Percentiles rank a stretch among this genome's conserved stretches.
Evolutionary conservation across 129 eudicot genomes (phyloP).

Genomic region (Ambrosia artemisiifolia): DNA sequence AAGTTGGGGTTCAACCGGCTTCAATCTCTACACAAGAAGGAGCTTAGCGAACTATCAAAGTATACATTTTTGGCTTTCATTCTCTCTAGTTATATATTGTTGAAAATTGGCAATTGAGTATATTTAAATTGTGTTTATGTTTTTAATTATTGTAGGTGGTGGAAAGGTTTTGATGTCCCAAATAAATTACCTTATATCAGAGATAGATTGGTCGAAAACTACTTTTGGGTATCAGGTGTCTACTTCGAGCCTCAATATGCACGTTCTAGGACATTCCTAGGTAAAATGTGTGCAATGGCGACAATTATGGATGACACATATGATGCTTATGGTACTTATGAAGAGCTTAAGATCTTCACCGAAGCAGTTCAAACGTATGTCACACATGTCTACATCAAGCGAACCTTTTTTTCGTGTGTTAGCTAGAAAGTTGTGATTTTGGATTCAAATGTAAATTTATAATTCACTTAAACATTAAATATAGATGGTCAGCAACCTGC

Average conservation of each 20-base stretch:
- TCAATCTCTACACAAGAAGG: background rate
- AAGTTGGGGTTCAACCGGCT: constrained; percentile 3
- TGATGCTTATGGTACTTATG: background rate
- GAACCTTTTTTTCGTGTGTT: too few relatives aligned
- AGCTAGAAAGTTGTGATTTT: too few relatives aligned
- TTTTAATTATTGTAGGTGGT: background rate
- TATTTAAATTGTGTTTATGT: background rate
- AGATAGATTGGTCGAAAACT: background rate
- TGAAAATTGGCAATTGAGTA: background rate
- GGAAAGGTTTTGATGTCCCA: constrained; percentile 8
- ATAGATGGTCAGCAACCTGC: background rate
- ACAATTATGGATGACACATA: background rate
- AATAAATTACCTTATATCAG: background rate
- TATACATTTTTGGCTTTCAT: background rate
- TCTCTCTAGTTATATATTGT: background rate
- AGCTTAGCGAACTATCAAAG: constrained; percentile 3
- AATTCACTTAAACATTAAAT: background rate
- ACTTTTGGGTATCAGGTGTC: background rate
- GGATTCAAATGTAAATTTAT: background rate
- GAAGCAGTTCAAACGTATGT: background rate
- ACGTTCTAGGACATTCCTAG: background rate
- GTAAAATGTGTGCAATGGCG: background rate
- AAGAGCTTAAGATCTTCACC: constrained; percentile 2
- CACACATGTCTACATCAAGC: background rate
- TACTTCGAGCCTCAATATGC: constrained; percentile 1